Evolutionary conservation across 176 grass and related monocot genomes (phyloP).

Genomic region (Cenchrus purpureus): DNA sequence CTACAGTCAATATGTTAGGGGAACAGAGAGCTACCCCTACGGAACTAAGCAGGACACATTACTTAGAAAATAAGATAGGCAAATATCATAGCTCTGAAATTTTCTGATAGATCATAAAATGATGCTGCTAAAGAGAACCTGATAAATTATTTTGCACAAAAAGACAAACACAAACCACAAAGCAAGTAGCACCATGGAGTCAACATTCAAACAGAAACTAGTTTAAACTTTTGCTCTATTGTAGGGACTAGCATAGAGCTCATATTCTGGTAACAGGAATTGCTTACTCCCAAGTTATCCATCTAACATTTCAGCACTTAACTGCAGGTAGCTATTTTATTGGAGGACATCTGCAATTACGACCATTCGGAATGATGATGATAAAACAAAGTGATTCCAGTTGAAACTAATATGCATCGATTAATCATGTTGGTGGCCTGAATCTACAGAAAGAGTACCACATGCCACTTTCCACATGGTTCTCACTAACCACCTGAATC

Average conservation of each 20-base stretch:
- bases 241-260: neutral
- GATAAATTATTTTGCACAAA: neutral
- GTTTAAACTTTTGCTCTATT: neutral
- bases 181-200: neutral
- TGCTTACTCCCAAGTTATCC: neutral
- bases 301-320: neutral
- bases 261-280: neutral
- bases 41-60: too few relatives aligned
- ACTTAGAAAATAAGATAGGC: too few relatives aligned
- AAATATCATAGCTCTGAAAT: neutral
- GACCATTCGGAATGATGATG: neutral
- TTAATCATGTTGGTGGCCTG: neutral
- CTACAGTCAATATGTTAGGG: too few relatives aligned
- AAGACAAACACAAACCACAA: neutral
- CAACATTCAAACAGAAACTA: slow-evolving; percentile 3
- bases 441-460: too few relatives aligned
- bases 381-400: neutral
- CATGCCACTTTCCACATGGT: neutral
- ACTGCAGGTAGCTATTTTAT: neutral
- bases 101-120: neutral
- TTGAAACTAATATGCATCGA: neutral
- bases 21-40: too few relatives aligned
- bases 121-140: slow-evolving; percentile 1
- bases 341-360: neutral
- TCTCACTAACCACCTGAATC: neutral